Conservation (phyloP, 208 protist species). For the Trypanosoma avium region DNA sequence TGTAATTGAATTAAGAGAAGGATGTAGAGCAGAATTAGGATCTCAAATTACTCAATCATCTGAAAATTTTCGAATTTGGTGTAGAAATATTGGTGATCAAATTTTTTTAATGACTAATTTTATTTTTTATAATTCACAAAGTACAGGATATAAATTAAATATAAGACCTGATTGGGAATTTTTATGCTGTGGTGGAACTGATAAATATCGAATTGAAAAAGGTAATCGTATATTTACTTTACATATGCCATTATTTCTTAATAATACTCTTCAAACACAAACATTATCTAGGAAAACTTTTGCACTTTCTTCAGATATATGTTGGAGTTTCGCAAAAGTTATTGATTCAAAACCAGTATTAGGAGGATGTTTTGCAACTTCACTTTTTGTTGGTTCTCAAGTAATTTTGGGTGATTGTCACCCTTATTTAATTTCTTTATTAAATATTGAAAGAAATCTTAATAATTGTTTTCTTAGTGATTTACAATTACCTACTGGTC, state of each 20-base stretch:
- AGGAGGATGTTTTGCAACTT: conserved; percentile 4
- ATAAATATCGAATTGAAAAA: background rate
- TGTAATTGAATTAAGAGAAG: conserved; percentile 24
- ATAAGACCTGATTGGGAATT: conserved; percentile 17
- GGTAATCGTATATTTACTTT: background rate
- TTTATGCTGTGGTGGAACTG: background rate
- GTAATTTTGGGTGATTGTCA: conserved; percentile 19
- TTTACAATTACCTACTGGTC: conserved; percentile 5
- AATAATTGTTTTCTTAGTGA: background rate
- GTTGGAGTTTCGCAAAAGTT: conserved; percentile 4
- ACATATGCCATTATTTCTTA: background rate
- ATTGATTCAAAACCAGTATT: background rate
- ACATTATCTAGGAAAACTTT: conserved; percentile 4
- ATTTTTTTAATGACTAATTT: conserved; percentile 19
- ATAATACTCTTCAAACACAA: background rate
- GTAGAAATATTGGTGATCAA: conserved; percentile 8
- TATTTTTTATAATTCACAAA: conserved; percentile 7
- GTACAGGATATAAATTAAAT: background rate
- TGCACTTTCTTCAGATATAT: conserved; percentile 8
- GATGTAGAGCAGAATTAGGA: conserved; percentile 13
- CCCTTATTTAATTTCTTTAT: conserved; percentile 13
- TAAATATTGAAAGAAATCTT: background rate
- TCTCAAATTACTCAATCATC: conserved; percentile 11
- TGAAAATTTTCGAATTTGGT: conserved; percentile 21
- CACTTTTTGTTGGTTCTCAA: conserved; percentile 7